phyloP scores from a whole-genome alignment of 768 basidiomycete genomes.

The Podaxis rugospora region DNA sequence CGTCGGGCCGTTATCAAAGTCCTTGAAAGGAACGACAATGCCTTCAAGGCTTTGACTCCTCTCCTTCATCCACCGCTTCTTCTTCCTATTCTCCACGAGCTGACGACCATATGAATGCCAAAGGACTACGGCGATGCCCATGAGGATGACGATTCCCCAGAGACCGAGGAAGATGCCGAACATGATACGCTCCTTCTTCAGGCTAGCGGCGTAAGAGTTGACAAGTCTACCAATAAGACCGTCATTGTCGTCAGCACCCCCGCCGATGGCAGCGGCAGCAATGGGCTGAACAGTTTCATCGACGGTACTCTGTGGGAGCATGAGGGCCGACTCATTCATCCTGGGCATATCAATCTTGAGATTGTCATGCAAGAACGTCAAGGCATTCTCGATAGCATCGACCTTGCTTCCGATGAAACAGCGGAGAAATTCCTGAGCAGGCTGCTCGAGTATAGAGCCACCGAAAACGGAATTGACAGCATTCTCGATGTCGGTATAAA shows the following conservation, averaged over 20 bases:
- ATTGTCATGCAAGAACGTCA: conserved; percentile 91
- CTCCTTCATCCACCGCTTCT: conserved; percentile 48
- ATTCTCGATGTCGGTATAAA: conserved; percentile 83
- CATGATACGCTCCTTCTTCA: conserved; percentile 81
- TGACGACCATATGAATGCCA: conserved; percentile 65
- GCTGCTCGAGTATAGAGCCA: conserved; percentile 74
- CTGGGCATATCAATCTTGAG: conserved; percentile 76
- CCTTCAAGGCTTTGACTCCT: conserved; percentile 39
- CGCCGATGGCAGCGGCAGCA: conserved; percentile 75
- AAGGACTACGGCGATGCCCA: conserved; percentile 65
- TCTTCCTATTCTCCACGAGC: conserved; percentile 42
- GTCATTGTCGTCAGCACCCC: conserved; percentile 41
- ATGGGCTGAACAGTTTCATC: conserved; percentile 78
- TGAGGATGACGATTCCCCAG: conserved; percentile 80
- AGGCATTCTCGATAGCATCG: conserved; percentile 75
- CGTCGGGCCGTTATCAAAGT: conserved; percentile 12
- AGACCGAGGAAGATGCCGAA: conserved; percentile 79
- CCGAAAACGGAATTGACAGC: conserved; percentile 78
- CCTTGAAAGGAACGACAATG: conserved; percentile 33
- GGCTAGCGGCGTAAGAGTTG: conserved; percentile 60
- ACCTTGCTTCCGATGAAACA: conserved; percentile 94
- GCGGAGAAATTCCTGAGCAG: conserved; percentile 81
- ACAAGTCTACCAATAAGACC: conserved; percentile 75
- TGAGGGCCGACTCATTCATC: conserved; percentile 69
- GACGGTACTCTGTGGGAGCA: conserved; percentile 68